Base-by-base conservation (phyloP, 2,329 filamentous ascomycete genomes). In the Lithohypha guttulata region DNA sequence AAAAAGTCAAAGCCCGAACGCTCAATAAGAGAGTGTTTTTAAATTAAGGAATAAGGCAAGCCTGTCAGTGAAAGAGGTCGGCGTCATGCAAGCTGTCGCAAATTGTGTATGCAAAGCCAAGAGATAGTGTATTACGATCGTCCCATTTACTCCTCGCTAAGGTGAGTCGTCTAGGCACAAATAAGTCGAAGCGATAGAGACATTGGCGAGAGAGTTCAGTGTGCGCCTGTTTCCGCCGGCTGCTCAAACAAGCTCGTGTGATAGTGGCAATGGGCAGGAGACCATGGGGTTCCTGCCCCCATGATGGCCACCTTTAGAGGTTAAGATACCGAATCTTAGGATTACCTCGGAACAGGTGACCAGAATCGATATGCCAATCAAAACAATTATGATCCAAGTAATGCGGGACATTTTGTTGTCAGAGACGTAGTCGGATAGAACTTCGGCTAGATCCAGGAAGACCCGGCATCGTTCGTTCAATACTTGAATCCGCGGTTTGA, bases 381-480 rank as follows among this genome's bases (percentile, higher is more conserved):
- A 73, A 31, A 94, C 71, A 54, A 98, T 98, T 60, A 96, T 81
- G 59, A 98, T 96, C 89, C 89, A 96, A 1, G 91, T 98, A 61
- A 45, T 62, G 63, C 72, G 71, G 51, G 85, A 94, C 82, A 95
- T 96, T 60, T 94, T 95, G 50, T 84, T 81, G 58, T 96, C 86
- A 15, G 84, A 84, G 39, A 95, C 87, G 2, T 78, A 84, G 61
- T 98, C 89, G 10, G 83, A 86, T 1, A 98, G 68, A 17, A 98
- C 95, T 62, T 95, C 87, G 31, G 91, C 87, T 7, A 98, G 75
- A 59, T 98, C 91, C 13, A 98, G 74, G 63, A 98, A 98, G 35
- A 98, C 91, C 28, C 84, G 79, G 59, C 91, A 98, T 38, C 91
- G 81, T 63, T 96, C 91, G 61, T 98, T 98, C 48, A 98, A 79